Conservation (phyloP, 352 stramenopile species). For the Globisporangium viniferum region DNA sequence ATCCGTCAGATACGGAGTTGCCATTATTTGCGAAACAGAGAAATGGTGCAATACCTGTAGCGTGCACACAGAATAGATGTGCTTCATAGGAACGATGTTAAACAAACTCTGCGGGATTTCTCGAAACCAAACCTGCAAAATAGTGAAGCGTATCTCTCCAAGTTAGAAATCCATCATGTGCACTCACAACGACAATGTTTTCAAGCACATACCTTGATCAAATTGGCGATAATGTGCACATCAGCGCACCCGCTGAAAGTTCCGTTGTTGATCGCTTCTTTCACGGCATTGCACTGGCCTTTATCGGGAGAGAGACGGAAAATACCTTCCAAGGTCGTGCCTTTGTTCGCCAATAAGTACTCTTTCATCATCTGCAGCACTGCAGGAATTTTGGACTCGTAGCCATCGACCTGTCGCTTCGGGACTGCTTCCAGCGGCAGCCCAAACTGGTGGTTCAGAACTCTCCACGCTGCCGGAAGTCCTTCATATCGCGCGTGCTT, state of each 20-base stretch:
- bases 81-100: conserved; percentile 58
- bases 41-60: conserved; percentile 29
- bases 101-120: conserved; percentile 74
- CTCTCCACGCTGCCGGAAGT: conserved; percentile 55
- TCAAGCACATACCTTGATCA: conserved; percentile 60
- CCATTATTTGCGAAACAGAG: neutral
- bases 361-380: conserved; percentile 78
- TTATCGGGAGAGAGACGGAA: conserved; percentile 78
- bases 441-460: conserved; percentile 75
- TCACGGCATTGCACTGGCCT: conserved; percentile 45
- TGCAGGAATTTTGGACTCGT: conserved; percentile 62
- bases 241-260: conserved; percentile 56
- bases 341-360: conserved; percentile 45
- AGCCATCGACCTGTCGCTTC: conserved; percentile 55
- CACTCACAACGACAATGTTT: neutral
- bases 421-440: conserved; percentile 57
- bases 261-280: conserved; percentile 69
- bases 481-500: conserved; percentile 71
- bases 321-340: conserved; percentile 55
- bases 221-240: conserved; percentile 74
- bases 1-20: neutral
- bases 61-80: conserved; percentile 49
- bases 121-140: conserved; percentile 68
- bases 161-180: neutral
- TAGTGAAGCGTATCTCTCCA: neutral